phyloP scores from a whole-genome alignment of 805 yeast species.

The Candida caryicola region DNA sequence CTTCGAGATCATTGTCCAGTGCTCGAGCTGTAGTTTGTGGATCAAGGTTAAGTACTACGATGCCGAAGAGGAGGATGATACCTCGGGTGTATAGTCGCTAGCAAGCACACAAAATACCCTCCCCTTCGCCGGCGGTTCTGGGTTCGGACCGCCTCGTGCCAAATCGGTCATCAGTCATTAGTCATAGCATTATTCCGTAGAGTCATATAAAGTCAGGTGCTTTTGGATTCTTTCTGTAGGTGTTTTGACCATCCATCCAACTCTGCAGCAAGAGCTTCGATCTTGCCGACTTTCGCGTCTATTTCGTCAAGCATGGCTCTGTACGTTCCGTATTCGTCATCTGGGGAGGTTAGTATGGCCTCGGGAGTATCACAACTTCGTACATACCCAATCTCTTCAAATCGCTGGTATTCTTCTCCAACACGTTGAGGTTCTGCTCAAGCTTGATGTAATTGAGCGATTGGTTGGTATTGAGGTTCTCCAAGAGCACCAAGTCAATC shows the following conservation, averaged over 20 bases:
- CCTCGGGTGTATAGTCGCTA: too few relatives aligned
- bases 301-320: slow-evolving; percentile 24
- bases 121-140: too few relatives aligned
- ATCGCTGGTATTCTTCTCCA: slow-evolving; percentile 41
- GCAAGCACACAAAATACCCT: too few relatives aligned
- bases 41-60: slow-evolving; percentile 68
- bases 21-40: slow-evolving; percentile 85
- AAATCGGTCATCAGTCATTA: too few relatives aligned
- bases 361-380: too few relatives aligned
- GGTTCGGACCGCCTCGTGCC: too few relatives aligned
- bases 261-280: slow-evolving; percentile 51
- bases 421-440: slow-evolving; percentile 37
- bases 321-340: slow-evolving; percentile 23
- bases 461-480: slow-evolving; percentile 57
- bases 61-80: slow-evolving; percentile 19
- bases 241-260: slow-evolving; percentile 62
- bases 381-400: slow-evolving; percentile 26
- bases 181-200: background rate
- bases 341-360: slow-evolving; percentile 1
- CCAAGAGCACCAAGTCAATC: slow-evolving; percentile 48
- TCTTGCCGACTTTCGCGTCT: slow-evolving; percentile 34
- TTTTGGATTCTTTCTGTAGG: slow-evolving; percentile 23
- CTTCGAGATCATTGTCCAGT: slow-evolving; percentile 72
- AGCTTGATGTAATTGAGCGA: slow-evolving; percentile 49
- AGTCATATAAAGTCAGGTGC: background rate